phyloP scores from a whole-genome alignment of 495 filamentous ascomycete species.

The Trichoderma reesei region DNA sequence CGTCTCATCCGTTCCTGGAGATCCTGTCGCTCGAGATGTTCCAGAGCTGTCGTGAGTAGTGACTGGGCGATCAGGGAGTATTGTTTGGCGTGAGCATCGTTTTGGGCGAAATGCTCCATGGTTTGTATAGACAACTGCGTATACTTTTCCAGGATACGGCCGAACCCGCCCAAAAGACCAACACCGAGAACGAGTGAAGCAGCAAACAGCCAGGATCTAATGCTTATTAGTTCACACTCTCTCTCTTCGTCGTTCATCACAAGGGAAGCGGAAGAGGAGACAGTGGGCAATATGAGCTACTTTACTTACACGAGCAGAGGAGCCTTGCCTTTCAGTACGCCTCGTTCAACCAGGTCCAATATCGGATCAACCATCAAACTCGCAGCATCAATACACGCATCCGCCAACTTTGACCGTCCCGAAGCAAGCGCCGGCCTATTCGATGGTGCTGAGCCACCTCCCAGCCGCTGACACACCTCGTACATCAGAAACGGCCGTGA shows the following conservation, averaged over 20 bases:
- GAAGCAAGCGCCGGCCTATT: constrained; percentile 11
- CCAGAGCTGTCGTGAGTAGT: constrained; percentile 27
- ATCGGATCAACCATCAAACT: constrained; percentile 33
- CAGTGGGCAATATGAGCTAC: neutral
- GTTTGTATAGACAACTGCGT: constrained; percentile 28
- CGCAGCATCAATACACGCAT: constrained; percentile 40
- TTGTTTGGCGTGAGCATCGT: constrained; percentile 34
- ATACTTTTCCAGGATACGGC: constrained; percentile 36
- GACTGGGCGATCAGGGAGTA: constrained; percentile 38
- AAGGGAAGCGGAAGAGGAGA: too few species aligned
- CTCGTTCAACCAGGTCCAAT: constrained; percentile 23
- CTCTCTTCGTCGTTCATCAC: neutral
- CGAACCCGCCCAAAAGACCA: constrained; percentile 33
- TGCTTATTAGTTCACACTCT: neutral
- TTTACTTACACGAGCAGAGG: constrained; percentile 33
- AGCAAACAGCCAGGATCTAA: constrained; percentile 38
- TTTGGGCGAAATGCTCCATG: constrained; percentile 32
- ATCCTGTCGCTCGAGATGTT: constrained; percentile 30
- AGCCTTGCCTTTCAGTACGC: constrained; percentile 25
- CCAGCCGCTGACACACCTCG: constrained; percentile 31
- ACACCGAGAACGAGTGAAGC: constrained; percentile 36
- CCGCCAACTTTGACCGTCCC: constrained; percentile 31
- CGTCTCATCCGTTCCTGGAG: constrained; percentile 27
- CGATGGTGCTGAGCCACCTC: constrained; percentile 16
- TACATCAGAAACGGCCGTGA: constrained; percentile 39